phyloP scores from a whole-genome alignment of 106 monocot genomes.

The Dioscorea zingiberensis region DNA sequence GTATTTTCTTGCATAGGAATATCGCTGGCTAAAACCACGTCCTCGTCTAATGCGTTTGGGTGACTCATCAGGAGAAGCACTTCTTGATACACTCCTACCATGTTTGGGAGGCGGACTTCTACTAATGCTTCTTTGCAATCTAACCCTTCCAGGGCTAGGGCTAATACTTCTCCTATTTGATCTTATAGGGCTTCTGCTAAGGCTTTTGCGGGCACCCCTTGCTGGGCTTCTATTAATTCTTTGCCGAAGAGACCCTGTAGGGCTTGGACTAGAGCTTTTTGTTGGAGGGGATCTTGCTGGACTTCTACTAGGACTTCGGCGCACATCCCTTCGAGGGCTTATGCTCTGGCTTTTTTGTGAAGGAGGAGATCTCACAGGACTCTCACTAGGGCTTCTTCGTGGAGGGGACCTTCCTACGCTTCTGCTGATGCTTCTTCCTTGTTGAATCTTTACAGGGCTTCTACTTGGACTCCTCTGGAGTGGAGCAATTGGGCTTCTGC shows the following conservation, averaged over 20 bases:
- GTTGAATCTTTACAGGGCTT: slow-evolving; percentile 19
- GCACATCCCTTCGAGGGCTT: slow-evolving; percentile 19
- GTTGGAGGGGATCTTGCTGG: slow-evolving; percentile 3
- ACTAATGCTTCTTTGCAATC: slow-evolving; percentile 37
- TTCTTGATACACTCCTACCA: slow-evolving; percentile 61
- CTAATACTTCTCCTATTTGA: slow-evolving; percentile 24
- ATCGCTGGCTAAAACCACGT: slow-evolving; percentile 79
- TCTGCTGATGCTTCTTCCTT: slow-evolving; percentile 29
- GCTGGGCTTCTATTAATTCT: slow-evolving; percentile 20
- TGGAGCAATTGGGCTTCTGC: slow-evolving; percentile 25
- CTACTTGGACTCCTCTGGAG: slow-evolving; percentile 11
- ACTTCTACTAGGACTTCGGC: slow-evolving; percentile 29
- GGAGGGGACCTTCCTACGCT: slow-evolving; percentile 32
- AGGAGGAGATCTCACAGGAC: slow-evolving; percentile 22
- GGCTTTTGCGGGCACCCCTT: slow-evolving; percentile 5
- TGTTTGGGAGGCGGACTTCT: slow-evolving; percentile 36
- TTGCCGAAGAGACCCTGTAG: slow-evolving; percentile 6
- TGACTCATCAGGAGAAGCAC: slow-evolving; percentile 75
- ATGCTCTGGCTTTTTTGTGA: slow-evolving; percentile 20
- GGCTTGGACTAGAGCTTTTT: slow-evolving; percentile 29
- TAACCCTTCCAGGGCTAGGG: slow-evolving; percentile 23
- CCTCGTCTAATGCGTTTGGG: slow-evolving; percentile 82
- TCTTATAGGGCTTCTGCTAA: slow-evolving; percentile 28
- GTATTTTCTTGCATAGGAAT: slow-evolving; percentile 78
- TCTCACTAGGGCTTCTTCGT: slow-evolving; percentile 35